A percentile compares a stretch with the other conserved stretches of the same genome.
These are phyloP conservation scores for Myxozyma neglecta DNA, from an alignment of 805 yeast genomes.

Conservation along the genomic window DNA sequence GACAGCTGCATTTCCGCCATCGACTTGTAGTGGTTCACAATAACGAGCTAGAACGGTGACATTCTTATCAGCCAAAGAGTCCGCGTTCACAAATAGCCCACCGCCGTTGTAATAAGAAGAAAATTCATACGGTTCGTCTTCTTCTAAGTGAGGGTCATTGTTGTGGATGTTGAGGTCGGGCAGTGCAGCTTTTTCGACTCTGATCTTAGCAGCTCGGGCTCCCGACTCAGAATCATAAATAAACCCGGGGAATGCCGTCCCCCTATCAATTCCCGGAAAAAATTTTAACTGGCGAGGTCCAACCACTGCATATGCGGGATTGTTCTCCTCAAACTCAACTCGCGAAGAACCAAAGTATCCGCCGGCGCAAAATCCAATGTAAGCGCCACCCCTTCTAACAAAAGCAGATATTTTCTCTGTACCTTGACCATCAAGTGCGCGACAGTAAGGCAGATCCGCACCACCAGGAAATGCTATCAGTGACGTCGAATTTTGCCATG, in stretches of 20 bases:
- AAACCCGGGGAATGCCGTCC: constrained; percentile 80
- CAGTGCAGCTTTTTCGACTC: constrained; percentile 24
- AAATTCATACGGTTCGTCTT: constrained; percentile 24
- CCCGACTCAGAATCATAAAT: constrained; percentile 75
- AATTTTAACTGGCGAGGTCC: constrained; percentile 82
- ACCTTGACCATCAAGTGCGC: constrained; percentile 67
- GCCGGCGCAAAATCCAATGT: constrained; percentile 92
- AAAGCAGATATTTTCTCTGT: constrained; percentile 60
- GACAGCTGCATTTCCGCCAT: constrained; percentile 62
- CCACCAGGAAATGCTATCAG: constrained; percentile 93
- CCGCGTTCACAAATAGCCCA: constrained; percentile 76
- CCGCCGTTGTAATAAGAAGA: constrained; percentile 82
- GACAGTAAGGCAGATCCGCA: constrained; percentile 86
- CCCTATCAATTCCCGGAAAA: constrained; percentile 80
- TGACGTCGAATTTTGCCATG: constrained; percentile 83
- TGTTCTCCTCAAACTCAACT: constrained; percentile 82
- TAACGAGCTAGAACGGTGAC: constrained; percentile 77
- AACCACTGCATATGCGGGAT: constrained; percentile 65
- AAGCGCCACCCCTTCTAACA: constrained; percentile 77
- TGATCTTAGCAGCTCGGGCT: constrained; percentile 57
- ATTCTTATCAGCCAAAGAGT: constrained; percentile 44
- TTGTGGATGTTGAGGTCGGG: constrained; percentile 13
- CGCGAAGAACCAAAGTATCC: constrained; percentile 77
- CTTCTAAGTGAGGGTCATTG: not conserved
- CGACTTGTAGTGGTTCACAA: constrained; percentile 55